Evolutionary conservation across 208 protist species (phyloP), one percentile per base, ranked within the genome.

Genomic region (Borovskyia barvae): DNA sequence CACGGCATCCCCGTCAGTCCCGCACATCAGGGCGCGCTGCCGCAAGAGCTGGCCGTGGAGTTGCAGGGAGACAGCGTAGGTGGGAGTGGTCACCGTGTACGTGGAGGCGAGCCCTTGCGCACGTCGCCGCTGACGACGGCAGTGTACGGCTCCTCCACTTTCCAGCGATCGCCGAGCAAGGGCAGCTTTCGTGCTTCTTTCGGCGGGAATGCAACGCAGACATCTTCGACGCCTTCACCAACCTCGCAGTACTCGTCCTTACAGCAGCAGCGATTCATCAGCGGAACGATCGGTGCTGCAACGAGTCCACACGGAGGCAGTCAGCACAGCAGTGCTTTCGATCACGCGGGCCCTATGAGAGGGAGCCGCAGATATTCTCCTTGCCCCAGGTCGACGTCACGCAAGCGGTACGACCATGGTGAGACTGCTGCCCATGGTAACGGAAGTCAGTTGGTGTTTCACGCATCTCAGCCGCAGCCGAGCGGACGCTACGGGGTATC

Each of bases 261-360:
- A n/a, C 40, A 60, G 14, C 41, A 60, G 7, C 54, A 35, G n/a
- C 54, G 37, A 11, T 17, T 17, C 41, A 60, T 19, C 29, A 45
- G 62, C 20, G 41, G 2, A 14, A 28, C 17, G 5, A 46, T 47
- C 15, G 49, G 25, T 30, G 32, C 28, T 22, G 46, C 54, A 19
- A 59, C 64, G 3, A 71, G 55, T 17, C 55, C 55, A 32, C 42
- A 29, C 15, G 37, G 55, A n/a, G 49, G 46, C 40, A 51, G 47
- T 15, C 63, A 49, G 25, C 63, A 55, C 17, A 55, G 52, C 28
- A 63, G 51, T 55, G n/a, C n/a, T n/a, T n/a, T n/a, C n/a, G n/a
- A n/a, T n/a, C n/a, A n/a, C n/a, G 24, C 43, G 14, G 24, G 11
- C 9, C 11, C 24, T 15, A 49, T 49, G 24, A 29, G 43, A n/a